Conservation (phyloP, 768 basidiomycete species). For the Pulveroboletus frians region DNA sequence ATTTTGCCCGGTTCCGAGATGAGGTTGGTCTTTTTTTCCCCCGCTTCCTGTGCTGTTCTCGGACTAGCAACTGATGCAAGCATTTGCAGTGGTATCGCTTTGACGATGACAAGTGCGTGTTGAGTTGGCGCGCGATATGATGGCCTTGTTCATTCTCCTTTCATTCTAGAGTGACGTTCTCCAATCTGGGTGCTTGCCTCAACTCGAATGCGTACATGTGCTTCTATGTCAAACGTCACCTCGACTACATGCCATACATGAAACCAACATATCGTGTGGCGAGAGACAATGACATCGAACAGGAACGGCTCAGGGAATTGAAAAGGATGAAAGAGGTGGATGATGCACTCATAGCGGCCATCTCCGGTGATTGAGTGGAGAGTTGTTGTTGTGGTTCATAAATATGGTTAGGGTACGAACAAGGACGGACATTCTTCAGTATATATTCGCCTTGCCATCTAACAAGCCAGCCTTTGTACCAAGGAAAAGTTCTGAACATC, state of each 20-base stretch:
- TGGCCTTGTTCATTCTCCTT: too few relatives aligned
- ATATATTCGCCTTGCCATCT: constrained; percentile 14
- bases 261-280: constrained; percentile 63
- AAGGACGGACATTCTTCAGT: background rate
- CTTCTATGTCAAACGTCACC: constrained; percentile 86
- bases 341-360: constrained; percentile 54
- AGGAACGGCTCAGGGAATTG: constrained; percentile 48
- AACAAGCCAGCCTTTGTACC: background rate
- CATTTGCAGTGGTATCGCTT: constrained; percentile 78
- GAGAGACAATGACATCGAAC: constrained; percentile 61
- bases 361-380: constrained; percentile 22
- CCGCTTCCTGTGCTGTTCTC: background rate
- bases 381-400: background rate
- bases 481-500: background rate
- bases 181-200: constrained; percentile 64
- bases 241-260: constrained; percentile 74
- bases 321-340: constrained; percentile 58
- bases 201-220: constrained; percentile 86
- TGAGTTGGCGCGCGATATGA: background rate
- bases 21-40: constrained; percentile 50
- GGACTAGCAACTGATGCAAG: background rate
- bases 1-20: constrained; percentile 77
- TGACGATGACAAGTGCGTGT: constrained; percentile 84
- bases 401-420: background rate
- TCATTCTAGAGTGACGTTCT: constrained; percentile 56